Conservation (phyloP, 2,329 filamentous ascomycete genomes). For the Aspergillus sojae region DNA sequence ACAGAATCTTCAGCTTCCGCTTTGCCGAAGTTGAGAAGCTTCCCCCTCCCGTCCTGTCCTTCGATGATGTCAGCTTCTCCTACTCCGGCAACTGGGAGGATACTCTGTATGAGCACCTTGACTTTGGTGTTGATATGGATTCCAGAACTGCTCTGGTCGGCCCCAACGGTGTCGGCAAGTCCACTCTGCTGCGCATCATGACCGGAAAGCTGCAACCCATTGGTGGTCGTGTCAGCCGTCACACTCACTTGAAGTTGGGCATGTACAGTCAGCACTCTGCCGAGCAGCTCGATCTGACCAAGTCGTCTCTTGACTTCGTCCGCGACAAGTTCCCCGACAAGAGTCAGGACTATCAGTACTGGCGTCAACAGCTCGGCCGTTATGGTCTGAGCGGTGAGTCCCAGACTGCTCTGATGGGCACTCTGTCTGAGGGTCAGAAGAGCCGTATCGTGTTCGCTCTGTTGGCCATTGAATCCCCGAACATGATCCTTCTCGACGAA, state of each 20-base stretch:
- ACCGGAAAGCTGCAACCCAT: slow-evolving; percentile 91
- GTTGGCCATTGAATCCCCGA: slow-evolving; percentile 90
- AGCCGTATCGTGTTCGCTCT: slow-evolving; percentile 97
- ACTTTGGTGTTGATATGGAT: slow-evolving; percentile 99
- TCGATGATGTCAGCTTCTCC: slow-evolving; percentile 96
- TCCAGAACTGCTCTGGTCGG: slow-evolving; percentile 95
- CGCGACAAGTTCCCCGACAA: slow-evolving; percentile 89
- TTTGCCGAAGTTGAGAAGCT: slow-evolving; percentile 99
- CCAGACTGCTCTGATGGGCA: slow-evolving; percentile 97
- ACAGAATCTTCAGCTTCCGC: slow-evolving; percentile 94
- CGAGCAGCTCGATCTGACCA: slow-evolving; percentile 96
- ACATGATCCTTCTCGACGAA: slow-evolving; percentile 98
- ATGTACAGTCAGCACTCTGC: slow-evolving; percentile 98
- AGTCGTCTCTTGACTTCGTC: slow-evolving; percentile 96
- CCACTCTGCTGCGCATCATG: slow-evolving; percentile 93
- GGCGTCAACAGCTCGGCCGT: slow-evolving; percentile 93
- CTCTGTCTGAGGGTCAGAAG: slow-evolving; percentile 96
- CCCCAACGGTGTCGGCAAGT: slow-evolving; percentile 99
- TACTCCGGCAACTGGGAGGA: slow-evolving; percentile 90
- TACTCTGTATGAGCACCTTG: slow-evolving; percentile 93
- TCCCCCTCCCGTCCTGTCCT: slow-evolving; percentile 93
- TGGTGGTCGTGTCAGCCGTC: slow-evolving; percentile 77
- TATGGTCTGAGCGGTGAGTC: slow-evolving; percentile 92
- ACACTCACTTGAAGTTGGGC: slow-evolving; percentile 98
- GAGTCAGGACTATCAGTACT: slow-evolving; percentile 98